Evolutionary conservation across 768 basidiomycete species (phyloP).

Genomic region (Rhodotorula babjevae): DNA sequence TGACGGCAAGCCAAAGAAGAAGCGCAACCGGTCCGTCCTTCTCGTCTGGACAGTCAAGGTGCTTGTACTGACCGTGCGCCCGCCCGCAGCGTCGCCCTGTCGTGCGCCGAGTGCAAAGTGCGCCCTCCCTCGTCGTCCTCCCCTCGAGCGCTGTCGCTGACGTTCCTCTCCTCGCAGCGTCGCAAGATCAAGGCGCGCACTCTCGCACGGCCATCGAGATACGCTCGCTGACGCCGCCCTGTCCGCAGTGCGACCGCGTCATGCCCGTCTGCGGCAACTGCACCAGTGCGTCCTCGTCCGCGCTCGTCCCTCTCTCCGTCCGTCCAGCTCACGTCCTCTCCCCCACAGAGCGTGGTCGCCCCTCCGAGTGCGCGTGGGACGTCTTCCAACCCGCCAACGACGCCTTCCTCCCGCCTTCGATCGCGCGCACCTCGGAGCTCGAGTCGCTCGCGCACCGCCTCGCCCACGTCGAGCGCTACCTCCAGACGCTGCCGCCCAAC

Average conservation of each 20-base stretch:
- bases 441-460: slow-evolving; percentile 21
- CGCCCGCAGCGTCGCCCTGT: slow-evolving; percentile 25
- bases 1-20: slow-evolving; percentile 6
- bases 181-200: slow-evolving; percentile 29
- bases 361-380: slow-evolving; percentile 35
- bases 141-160: not conserved
- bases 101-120: slow-evolving; percentile 34
- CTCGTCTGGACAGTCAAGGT: accelerated
- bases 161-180: not conserved
- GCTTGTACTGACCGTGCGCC: not conserved
- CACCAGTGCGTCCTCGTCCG: not conserved
- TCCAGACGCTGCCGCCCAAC: slow-evolving; percentile 33
- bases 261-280: slow-evolving; percentile 37
- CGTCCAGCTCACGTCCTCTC: not conserved
- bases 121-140: not conserved
- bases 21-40: slow-evolving; percentile 14
- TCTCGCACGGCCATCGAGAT: accelerated
- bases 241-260: slow-evolving; percentile 23
- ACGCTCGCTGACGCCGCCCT: too few species aligned
- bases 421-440: slow-evolving; percentile 34
- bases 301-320: too few species aligned
- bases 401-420: slow-evolving; percentile 26
- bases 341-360: slow-evolving; percentile 16
- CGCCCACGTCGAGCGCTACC: slow-evolving; percentile 33
- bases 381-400: slow-evolving; percentile 29